phyloP scores from a whole-genome alignment of 805 yeast genomes.

The Candida sakaeoensis region DNA sequence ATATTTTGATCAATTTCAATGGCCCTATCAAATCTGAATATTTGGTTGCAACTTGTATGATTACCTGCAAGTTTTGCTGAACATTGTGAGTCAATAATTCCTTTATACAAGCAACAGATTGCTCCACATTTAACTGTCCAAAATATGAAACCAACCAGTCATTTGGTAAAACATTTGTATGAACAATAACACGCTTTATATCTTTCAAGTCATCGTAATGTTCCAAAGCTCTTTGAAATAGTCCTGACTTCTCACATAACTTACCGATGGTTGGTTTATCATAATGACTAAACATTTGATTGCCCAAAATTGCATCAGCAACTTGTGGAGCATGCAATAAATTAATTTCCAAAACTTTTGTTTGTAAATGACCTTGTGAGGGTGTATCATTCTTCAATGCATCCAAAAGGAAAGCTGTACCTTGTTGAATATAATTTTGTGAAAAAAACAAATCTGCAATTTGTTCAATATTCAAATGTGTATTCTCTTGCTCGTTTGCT shows the following conservation, averaged over 20 bases:
- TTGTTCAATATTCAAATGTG: constrained; percentile 72
- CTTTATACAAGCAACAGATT: constrained; percentile 79
- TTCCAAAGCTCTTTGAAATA: constrained; percentile 92
- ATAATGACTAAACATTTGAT: constrained; percentile 91
- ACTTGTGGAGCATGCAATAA: constrained; percentile 97
- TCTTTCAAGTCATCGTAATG: constrained; percentile 93
- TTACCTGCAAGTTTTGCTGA: constrained; percentile 86
- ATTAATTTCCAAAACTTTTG: constrained; percentile 89
- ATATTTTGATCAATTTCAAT: constrained; percentile 75
- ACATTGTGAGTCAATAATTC: constrained; percentile 77
- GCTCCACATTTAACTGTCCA: constrained; percentile 92
- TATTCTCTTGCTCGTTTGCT: constrained; percentile 44
- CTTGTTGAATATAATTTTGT: constrained; percentile 93
- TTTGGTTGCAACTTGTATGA: constrained; percentile 94
- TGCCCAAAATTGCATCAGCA: constrained; percentile 97
- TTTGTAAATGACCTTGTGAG: constrained; percentile 93
- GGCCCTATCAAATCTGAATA: constrained; percentile 93
- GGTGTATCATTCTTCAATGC: constrained; percentile 93
- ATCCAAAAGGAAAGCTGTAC: constrained; percentile 93
- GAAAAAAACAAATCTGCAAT: constrained; percentile 92
- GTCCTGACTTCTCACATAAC: constrained; percentile 93
- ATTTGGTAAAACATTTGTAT: constrained; percentile 76
- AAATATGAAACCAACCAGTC: constrained; percentile 94
- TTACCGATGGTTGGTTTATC: constrained; percentile 91
- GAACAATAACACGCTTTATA: constrained; percentile 90